Evolutionary conservation across 805 yeast species (phyloP).

Genomic region (Sugiyamaella chiloensis): DNA sequence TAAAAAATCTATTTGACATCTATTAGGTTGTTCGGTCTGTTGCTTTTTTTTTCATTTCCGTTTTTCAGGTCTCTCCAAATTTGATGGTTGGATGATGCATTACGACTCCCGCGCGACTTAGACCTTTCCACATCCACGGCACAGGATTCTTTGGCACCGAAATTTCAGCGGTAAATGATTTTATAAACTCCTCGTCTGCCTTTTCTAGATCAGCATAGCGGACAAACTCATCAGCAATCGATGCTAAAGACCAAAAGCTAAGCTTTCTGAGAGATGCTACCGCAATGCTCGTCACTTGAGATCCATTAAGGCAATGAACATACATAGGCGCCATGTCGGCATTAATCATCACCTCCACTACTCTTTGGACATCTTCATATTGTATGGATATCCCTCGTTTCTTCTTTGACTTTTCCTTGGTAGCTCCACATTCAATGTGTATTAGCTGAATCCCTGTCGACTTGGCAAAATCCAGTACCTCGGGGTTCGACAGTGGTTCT

Average conservation of each 20-base stretch:
- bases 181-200: conserved; percentile 81
- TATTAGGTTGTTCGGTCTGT: too few relatives aligned
- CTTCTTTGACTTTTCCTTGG: conserved; percentile 56
- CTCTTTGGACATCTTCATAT: conserved; percentile 54
- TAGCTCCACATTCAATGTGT: conserved; percentile 62
- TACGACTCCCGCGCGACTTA: conserved; percentile 52
- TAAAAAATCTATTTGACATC: too few relatives aligned
- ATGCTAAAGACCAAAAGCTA: conserved; percentile 83
- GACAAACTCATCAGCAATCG: conserved; percentile 82
- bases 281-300: conserved; percentile 77
- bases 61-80: conserved; percentile 17
- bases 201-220: conserved; percentile 74
- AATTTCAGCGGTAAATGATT: conserved; percentile 66
- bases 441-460: conserved; percentile 55
- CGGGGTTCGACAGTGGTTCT: conserved; percentile 50
- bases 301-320: conserved; percentile 86
- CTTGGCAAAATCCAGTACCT: conserved; percentile 52
- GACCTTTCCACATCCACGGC: conserved; percentile 65
- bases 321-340: conserved; percentile 65
- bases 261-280: conserved; percentile 83
- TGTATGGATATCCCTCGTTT: conserved; percentile 81
- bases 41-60: too few relatives aligned
- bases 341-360: conserved; percentile 59
- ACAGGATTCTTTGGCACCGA: conserved; percentile 51
- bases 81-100: conserved; percentile 50